These are phyloP conservation scores for Xanthoconium purpureum DNA, from an alignment of 768 basidiomycete species.

Conservation along the genomic window DNA sequence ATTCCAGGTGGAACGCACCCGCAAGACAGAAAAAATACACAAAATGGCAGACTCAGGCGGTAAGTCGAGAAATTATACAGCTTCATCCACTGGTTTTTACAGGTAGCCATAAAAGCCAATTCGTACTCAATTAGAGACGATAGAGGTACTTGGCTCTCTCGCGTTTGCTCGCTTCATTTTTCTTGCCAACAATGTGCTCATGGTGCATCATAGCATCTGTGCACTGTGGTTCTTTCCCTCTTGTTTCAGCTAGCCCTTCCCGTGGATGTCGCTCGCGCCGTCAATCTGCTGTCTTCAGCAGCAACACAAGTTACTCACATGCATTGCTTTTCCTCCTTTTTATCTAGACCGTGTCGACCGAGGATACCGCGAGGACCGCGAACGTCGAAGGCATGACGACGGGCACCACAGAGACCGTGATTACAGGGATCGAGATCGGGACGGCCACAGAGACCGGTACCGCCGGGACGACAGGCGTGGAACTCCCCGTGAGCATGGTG, in stretches of 20 bases:
- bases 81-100: slow-evolving; percentile 24
- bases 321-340: slow-evolving; percentile 44
- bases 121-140: slow-evolving; percentile 33
- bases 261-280: slow-evolving; percentile 37
- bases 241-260: slow-evolving; percentile 61
- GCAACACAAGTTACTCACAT: slow-evolving; percentile 50
- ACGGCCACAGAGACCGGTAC: slow-evolving; percentile 34
- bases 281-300: slow-evolving; percentile 42
- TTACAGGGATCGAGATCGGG: slow-evolving; percentile 44
- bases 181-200: slow-evolving; percentile 53
- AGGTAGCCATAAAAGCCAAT: slow-evolving; percentile 26
- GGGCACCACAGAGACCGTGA: slow-evolving; percentile 53
- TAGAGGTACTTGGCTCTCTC: slow-evolving; percentile 34
- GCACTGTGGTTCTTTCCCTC: slow-evolving; percentile 44
- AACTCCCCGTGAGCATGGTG: slow-evolving; percentile 43
- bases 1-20: slow-evolving; percentile 9
- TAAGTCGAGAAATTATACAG: slow-evolving; percentile 38
- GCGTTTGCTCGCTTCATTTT: slow-evolving; percentile 35
- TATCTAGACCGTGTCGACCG: slow-evolving; percentile 46
- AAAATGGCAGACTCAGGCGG: slow-evolving; percentile 53
- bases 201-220: slow-evolving; percentile 49
- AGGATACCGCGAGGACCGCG: slow-evolving; percentile 62
- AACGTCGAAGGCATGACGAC: slow-evolving; percentile 62
- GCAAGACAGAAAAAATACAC: slow-evolving; percentile 15
- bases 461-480: slow-evolving; percentile 53